Base-by-base conservation (phyloP, 306 rosid species). In the Rubus idaeus region DNA sequence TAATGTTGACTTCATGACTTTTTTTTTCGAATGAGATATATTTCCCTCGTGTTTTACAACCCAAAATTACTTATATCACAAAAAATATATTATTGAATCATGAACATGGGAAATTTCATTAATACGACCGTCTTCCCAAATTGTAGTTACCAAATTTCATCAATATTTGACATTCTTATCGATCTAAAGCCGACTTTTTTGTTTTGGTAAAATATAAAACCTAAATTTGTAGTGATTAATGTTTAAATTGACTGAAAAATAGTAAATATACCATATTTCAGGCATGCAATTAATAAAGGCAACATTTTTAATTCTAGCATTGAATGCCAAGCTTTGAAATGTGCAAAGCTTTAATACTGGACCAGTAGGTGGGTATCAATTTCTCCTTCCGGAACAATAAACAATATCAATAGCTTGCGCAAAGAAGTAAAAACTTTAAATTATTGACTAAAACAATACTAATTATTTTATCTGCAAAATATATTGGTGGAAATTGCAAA, bases 241-340 rank as follows among this genome's bases (percentile, higher is more conserved):
- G 17, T 20, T 37, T 35, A 35, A 4, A 62, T 35, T 62, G 2
- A 35, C 20, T 61, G 67, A 61, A 62, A 30, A 12, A 12, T 30
- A 35, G 6, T 17, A 16, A 39, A 39, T 64, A 39, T 64, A 18
- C 26, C 69, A 39, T 17, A 23, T 64, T 64, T 17, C 47, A 64
- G 10, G 10, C 35, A 8, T 45, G 40, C 73, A 21, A 68, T 20
- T 10, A 40, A 9, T 9, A 67, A 41, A 65, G 13, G 13, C 16
- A 39, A 5, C 3, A 17, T 13, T 3, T 65, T 40, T 10, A 42
- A 67, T 44, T 17, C 52, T 5, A 7, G 39, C 37, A 71, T 18
- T 71, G 46, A 40, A 56, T 44, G 68, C n/a, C 10, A 8, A 62
- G 39, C 78, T 5, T 75, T 46, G 21, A 61, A 62, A 30, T 75